Evolutionary conservation across 1,139 yeast genomes (phyloP).

Genomic region (Fermentozyma sake): DNA sequence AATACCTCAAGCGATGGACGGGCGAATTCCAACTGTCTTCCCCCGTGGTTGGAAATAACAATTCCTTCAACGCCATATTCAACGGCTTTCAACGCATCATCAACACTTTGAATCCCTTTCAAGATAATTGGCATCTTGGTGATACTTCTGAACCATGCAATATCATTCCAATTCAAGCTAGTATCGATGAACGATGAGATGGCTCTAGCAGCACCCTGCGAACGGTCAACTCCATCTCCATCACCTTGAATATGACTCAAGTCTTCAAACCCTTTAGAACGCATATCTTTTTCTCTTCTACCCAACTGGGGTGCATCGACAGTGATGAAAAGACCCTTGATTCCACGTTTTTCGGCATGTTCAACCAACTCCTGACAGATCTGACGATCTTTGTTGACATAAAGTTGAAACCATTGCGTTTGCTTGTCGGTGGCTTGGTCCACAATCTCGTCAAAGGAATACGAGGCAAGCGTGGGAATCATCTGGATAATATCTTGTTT

Average conservation of each 20-base stretch:
- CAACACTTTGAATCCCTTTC: constrained; percentile 69
- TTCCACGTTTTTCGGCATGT: constrained; percentile 72
- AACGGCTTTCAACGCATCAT: constrained; percentile 62
- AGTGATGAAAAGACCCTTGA: constrained; percentile 77
- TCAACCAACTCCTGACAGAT: constrained; percentile 57
- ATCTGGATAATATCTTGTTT: constrained; percentile 67
- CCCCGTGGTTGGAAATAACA: constrained; percentile 70
- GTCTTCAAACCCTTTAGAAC: constrained; percentile 37
- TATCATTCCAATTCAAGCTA: constrained; percentile 57
- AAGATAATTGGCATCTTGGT: constrained; percentile 65
- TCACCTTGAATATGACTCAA: constrained; percentile 54
- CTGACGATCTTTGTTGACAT: constrained; percentile 67
- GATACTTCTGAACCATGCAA: constrained; percentile 51
- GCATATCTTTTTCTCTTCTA: constrained; percentile 73
- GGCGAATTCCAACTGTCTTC: constrained; percentile 66
- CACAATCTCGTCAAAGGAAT: constrained; percentile 68
- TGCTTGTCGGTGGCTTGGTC: constrained; percentile 48
- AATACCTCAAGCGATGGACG: constrained; percentile 66
- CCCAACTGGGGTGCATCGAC: constrained; percentile 96
- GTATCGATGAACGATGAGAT: constrained; percentile 77
- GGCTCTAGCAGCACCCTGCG: constrained; percentile 87
- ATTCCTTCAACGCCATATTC: constrained; percentile 62
- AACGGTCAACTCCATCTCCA: constrained; percentile 58
- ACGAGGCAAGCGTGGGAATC: constrained; percentile 78
- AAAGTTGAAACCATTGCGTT: constrained; percentile 87